Percentiles rank a stretch among this genome's conserved stretches.
These are phyloP conservation scores for Fomitopsis palustris DNA, from an alignment of 1,284 basidiomycete genomes.

Conservation along the genomic window DNA sequence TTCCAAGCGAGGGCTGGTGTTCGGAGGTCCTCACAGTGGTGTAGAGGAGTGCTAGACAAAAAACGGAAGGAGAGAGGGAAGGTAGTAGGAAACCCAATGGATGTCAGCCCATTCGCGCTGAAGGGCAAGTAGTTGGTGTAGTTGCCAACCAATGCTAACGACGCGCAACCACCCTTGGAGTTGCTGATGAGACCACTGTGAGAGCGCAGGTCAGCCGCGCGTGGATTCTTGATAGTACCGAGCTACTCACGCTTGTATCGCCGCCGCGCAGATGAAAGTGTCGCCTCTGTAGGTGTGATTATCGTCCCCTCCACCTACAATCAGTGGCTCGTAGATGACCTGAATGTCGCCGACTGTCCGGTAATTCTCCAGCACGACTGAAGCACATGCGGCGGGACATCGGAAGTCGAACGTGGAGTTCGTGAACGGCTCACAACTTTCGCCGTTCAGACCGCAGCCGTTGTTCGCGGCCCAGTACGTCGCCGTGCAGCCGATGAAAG, in stretches of 20 bases:
- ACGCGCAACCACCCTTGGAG: slow-evolving; percentile 74
- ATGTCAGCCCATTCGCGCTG: slow-evolving; percentile 61
- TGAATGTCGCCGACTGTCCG: slow-evolving; percentile 71
- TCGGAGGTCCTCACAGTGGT: slow-evolving; percentile 72
- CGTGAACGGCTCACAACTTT: slow-evolving; percentile 64
- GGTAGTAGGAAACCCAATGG: slow-evolving; percentile 68
- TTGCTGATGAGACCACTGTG: slow-evolving; percentile 65
- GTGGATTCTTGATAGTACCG: too few species aligned
- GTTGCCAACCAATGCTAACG: slow-evolving; percentile 65
- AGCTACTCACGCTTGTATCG: slow-evolving; percentile 72
- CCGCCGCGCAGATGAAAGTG: slow-evolving; percentile 82
- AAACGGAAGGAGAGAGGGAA: slow-evolving; percentile 66
- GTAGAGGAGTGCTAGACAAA: slow-evolving; percentile 38
- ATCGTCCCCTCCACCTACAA: slow-evolving; percentile 79
- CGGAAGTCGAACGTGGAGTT: slow-evolving; percentile 68
- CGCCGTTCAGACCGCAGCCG: slow-evolving; percentile 77
- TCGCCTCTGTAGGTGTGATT: slow-evolving; percentile 78
- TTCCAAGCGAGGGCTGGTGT: slow-evolving; percentile 70
- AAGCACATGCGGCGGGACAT: slow-evolving; percentile 74
- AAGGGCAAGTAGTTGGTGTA: slow-evolving; percentile 66
- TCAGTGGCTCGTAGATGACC: slow-evolving; percentile 66
- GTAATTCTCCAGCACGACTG: slow-evolving; percentile 70
- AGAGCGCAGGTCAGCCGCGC: background rate
- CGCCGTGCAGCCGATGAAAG: slow-evolving; percentile 66
- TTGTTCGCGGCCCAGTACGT: slow-evolving; percentile 69